Base-by-base conservation (phyloP, 2,329 filamentous ascomycete genomes). In the Harringtonia aguacate region DNA sequence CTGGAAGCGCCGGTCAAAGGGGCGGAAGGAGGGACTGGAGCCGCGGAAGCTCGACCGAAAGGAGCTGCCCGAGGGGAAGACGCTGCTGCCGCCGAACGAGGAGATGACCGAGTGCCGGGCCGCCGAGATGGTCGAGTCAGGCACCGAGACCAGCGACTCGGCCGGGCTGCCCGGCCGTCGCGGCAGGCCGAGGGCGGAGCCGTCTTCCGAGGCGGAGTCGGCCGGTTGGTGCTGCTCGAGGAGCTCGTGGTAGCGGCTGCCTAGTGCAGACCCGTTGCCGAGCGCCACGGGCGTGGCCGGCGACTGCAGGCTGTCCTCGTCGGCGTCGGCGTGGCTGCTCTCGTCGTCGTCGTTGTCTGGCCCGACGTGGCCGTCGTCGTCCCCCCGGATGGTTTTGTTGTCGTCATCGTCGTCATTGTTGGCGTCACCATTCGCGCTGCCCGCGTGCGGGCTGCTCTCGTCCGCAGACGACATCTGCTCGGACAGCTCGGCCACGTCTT, bases 1-100 rank as follows among this genome's bases (percentile, higher is more conserved):
- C 59, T 94, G 88, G 63, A 98, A 98, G 45, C 92, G 81, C 50
- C 87, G 80, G 59, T 98, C 92, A 61, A 98, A 98, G 5, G 92
- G 90, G 56, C 90, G 80, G 55, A 95, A 84, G 15, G 86, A 88
- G 18, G 85, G 85, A 15, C 84, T 86, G 14, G 86, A 81, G 53
- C 83, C 87, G 51, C 65, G 66, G 33, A 84, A 63, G 48, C 78
- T 73, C 18, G 78, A 73, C 46, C 83, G 73, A n/a, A 37, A 33
- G 30, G 82, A 81, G 52, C 78, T 79, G 47, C 81, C 70, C 30
- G 82, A 81, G 4, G 81, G 79, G 24, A 87, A 72, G 31, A 84
- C 67, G 55, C 83, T 87, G 62, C 79, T 76, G n/a, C 81, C 48
- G 29, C 30, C 49, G 3, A 50, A 78, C 6, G 86, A 79, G 22